phyloP scores from a whole-genome alignment of 2,329 filamentous ascomycete genomes.

The Aureobasidium sp. region DNA sequence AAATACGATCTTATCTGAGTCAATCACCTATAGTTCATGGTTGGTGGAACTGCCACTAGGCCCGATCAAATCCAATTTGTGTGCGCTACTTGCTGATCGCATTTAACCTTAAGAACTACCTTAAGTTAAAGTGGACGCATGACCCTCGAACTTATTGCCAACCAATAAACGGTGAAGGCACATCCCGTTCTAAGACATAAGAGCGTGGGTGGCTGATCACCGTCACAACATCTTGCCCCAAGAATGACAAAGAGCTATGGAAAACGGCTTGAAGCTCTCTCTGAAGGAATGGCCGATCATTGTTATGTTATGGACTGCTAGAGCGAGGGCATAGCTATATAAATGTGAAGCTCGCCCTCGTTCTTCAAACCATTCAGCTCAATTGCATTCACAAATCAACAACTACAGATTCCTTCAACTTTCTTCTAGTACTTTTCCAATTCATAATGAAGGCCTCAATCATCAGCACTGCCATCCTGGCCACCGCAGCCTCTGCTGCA shows the following conservation, averaged over 20 bases:
- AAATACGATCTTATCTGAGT: slow-evolving; percentile 4
- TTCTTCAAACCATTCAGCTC: background rate
- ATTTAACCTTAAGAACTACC: slow-evolving; percentile 13
- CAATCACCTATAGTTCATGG: background rate
- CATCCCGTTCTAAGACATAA: background rate
- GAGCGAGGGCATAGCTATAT: background rate
- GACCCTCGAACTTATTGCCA: background rate
- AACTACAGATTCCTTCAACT: background rate
- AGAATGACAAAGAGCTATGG: slow-evolving; percentile 2
- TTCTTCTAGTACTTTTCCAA: background rate
- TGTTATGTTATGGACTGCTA: background rate
- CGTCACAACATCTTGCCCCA: background rate
- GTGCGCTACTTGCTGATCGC: background rate
- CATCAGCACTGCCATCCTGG: slow-evolving; percentile 15
- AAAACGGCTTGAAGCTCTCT: background rate
- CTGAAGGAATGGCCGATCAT: background rate
- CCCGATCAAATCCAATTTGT: background rate
- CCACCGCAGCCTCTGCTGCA: slow-evolving; percentile 15
- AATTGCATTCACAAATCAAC: background rate
- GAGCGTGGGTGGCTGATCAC: background rate
- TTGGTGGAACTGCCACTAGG: background rate
- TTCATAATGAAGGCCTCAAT: slow-evolving; percentile 19
- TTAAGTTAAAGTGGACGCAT: slow-evolving; percentile 1
- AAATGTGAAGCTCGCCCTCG: background rate
- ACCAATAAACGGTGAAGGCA: background rate